Base-by-base conservation (phyloP, 1,139 yeast species). In the Geotrichum citri-aurantii region DNA sequence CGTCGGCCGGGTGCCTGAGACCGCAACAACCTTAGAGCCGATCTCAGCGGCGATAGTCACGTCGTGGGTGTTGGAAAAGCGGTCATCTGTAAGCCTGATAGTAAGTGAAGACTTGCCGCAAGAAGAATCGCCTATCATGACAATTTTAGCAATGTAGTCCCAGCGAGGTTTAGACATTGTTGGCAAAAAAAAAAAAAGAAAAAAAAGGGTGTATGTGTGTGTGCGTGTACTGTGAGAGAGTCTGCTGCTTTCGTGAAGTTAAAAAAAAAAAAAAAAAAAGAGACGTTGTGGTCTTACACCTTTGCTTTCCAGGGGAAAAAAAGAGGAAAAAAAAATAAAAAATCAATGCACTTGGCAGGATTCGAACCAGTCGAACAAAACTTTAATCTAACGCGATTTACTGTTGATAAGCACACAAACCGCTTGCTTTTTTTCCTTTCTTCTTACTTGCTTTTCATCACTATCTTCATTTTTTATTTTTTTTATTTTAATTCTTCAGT, bases 1-100 rank as follows among this genome's bases (percentile, higher is more conserved):
- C 12, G 23, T 3, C 44, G 24, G 46, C 64, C 19, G 70, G 73
- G 42, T 37, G 3, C 42, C 42, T 14, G 42, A 37, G 6, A 73
- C 73, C 1, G 68, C 66, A 17, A 72, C 63, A 44, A 72, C 65
- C 58, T 72, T 72, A 40, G 75, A 69, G 27, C 75, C 75, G 37
- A 72, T 73, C 59, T 72, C 75, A 10, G 75, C 75, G 8, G 75
- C 75, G 37, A 72, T 70, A 1, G 75, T 72, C 46, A 73, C 74
- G 55, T 72, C 75, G 55, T 73, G 75, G 37, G 65, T 64, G 46
- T 69, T 71, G 17, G 72, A 66, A 62, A 72, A 72, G 46, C 73
- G 65, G 60, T 71, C 72, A 58, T 72, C 75, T 2, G 75, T 72
- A 23, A 72, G 65, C 19, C 75, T 64, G 27, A 72, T 66, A 1